These are phyloP conservation scores for Bathelium albidoporum DNA, from an alignment of 495 filamentous ascomycete genomes.

Conservation along the genomic window DNA sequence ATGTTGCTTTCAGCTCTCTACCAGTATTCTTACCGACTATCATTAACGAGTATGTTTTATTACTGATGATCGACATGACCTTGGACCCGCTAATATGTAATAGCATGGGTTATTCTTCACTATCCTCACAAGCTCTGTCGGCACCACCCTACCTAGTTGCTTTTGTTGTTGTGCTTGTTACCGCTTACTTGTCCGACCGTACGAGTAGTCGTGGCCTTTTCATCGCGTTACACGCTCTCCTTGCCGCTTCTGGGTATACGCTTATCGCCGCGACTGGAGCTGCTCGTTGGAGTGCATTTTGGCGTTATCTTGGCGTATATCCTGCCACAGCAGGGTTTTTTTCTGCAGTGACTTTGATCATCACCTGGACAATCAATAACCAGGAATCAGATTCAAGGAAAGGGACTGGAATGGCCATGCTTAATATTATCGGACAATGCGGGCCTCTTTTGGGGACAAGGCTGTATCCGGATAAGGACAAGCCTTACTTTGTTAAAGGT, in stretches of 20 bases:
- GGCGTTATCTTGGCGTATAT: slow-evolving; percentile 48
- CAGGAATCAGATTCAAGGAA: slow-evolving; percentile 40
- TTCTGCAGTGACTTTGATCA: slow-evolving; percentile 50
- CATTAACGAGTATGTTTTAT: slow-evolving; percentile 13
- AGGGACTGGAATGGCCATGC: slow-evolving; percentile 46
- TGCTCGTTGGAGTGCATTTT: slow-evolving; percentile 10
- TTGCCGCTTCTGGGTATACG: slow-evolving; percentile 53
- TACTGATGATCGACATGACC: not conserved
- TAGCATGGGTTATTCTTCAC: slow-evolving; percentile 25
- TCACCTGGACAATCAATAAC: slow-evolving; percentile 52
- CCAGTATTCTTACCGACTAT: slow-evolving; percentile 34
- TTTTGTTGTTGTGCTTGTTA: slow-evolving; percentile 26
- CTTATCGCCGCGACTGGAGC: slow-evolving; percentile 41
- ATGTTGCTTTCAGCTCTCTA: slow-evolving; percentile 31
- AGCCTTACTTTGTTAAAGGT: slow-evolving; percentile 49
- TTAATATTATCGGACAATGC: slow-evolving; percentile 53
- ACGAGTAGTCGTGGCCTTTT: slow-evolving; percentile 20
- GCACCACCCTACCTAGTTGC: slow-evolving; percentile 30
- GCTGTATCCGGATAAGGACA: slow-evolving; percentile 47
- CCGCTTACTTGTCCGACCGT: slow-evolving; percentile 29
- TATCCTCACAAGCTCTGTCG: slow-evolving; percentile 28
- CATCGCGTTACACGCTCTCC: slow-evolving; percentile 24
- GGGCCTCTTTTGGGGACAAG: slow-evolving; percentile 53
- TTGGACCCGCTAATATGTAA: not conserved
- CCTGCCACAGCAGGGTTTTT: slow-evolving; percentile 52